Evolutionary conservation across 306 rosid genomes (phyloP).

Genomic region (Quercus dentata): DNA sequence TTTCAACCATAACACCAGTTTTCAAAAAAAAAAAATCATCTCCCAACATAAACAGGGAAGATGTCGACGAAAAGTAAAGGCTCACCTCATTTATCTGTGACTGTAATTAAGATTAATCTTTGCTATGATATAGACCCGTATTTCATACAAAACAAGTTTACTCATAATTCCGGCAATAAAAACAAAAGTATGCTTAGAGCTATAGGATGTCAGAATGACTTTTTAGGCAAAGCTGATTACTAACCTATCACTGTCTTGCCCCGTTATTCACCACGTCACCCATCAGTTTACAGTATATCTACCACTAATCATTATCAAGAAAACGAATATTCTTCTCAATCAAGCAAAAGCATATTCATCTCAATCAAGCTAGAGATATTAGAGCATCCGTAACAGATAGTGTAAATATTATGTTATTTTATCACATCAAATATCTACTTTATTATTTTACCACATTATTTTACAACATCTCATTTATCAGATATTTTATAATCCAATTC

Average conservation of each 20-base stretch:
- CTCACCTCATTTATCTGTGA: background rate
- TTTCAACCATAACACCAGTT: no score
- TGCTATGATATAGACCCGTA: background rate
- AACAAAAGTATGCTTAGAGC: no score
- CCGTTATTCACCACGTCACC: background rate
- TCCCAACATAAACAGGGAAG: background rate
- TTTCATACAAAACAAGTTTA: background rate
- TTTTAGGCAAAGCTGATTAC: no score
- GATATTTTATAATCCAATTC: no score
- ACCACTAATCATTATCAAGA: background rate
- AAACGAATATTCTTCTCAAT: background rate
- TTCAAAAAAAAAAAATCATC: no score
- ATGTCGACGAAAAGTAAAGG: background rate
- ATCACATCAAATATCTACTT: no score
- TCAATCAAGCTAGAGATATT: background rate
- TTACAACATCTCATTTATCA: no score
- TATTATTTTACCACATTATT: no score
- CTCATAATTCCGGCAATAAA: no score
- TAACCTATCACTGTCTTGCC: background rate
- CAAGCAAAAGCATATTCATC: background rate
- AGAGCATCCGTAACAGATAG: fast-evolving
- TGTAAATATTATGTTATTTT: no score
- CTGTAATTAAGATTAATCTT: background rate
- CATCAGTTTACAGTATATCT: background rate
- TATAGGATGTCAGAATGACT: no score